A percentile compares a stretch with the other conserved stretches of the same genome.
phyloP scores from a whole-genome alignment of 495 filamentous ascomycete genomes.

The Hypoxylon crocopeplum region DNA sequence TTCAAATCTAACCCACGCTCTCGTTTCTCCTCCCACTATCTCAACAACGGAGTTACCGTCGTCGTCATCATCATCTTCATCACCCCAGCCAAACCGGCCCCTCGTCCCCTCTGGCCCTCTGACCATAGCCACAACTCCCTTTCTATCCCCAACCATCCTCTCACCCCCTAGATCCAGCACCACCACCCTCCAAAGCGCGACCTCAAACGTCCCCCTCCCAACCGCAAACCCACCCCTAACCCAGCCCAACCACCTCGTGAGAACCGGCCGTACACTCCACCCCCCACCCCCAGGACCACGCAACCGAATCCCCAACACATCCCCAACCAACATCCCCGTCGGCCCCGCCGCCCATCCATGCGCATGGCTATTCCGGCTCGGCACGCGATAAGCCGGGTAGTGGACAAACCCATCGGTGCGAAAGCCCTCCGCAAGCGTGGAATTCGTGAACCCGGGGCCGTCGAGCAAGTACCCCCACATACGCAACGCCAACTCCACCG shows the following conservation, averaged over 20 bases:
- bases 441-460: conserved; percentile 65
- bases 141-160: conserved; percentile 3
- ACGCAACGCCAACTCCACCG: conserved; percentile 62
- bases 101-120: conserved; percentile 53
- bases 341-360: conserved; percentile 69
- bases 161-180: neutral
- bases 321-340: conserved; percentile 60
- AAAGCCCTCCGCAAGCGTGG: conserved; percentile 67
- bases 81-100: conserved; percentile 52
- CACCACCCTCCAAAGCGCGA: conserved; percentile 41
- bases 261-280: conserved; percentile 59
- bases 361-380: conserved; percentile 61
- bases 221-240: conserved; percentile 65
- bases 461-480: conserved; percentile 70
- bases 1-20: conserved; percentile 17
- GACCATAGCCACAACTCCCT: conserved; percentile 49
- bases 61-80: conserved; percentile 31
- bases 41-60: conserved; percentile 25
- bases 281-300: conserved; percentile 53
- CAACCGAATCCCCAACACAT: conserved; percentile 62
- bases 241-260: conserved; percentile 57
- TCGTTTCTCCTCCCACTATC: neutral
- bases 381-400: conserved; percentile 63
- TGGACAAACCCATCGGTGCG: conserved; percentile 60
- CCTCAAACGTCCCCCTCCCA: conserved; percentile 58